A percentile compares a stretch with the other conserved stretches of the same genome.
These are phyloP conservation scores for Russula olivacea DNA, from an alignment of 768 basidiomycete species.

Conservation along the genomic window DNA sequence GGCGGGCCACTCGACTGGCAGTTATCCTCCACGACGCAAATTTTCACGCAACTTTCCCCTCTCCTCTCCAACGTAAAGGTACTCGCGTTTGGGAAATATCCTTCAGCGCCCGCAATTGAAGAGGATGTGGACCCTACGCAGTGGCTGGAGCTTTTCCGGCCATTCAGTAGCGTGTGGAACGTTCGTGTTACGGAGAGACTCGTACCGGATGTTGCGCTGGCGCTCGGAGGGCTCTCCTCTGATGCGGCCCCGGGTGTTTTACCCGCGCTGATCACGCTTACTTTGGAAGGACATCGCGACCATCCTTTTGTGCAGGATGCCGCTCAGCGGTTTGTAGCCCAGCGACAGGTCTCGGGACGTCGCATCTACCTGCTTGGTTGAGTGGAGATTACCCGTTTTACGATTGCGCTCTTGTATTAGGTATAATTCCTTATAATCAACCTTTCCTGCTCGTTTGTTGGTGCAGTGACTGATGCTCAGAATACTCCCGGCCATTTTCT, in stretches of 20 bases:
- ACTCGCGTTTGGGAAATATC: not conserved
- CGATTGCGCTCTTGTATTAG: not conserved
- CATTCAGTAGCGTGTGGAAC: not conserved
- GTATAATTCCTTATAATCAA: too few relatives aligned
- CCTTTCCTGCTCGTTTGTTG: too few relatives aligned
- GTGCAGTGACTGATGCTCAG: too few relatives aligned
- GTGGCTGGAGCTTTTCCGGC: conserved; percentile 6
- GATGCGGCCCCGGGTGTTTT: not conserved
- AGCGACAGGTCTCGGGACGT: not conserved
- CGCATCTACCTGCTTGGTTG: not conserved
- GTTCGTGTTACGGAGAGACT: not conserved
- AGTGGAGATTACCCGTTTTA: not conserved
- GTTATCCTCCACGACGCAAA: not conserved
- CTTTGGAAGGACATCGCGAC: not conserved
- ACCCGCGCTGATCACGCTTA: not conserved
- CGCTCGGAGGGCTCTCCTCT: not conserved
- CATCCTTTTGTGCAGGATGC: not conserved
- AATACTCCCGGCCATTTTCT: too few relatives aligned
- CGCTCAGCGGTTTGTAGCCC: not conserved
- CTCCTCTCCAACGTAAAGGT: not conserved
- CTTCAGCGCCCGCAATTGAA: not conserved
- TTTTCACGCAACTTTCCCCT: not conserved
- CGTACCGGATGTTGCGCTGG: not conserved
- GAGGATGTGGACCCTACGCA: not conserved
- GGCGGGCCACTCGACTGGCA: conserved; percentile 5